Conservation (phyloP, 2,329 filamentous ascomycete genomes). For the Ascochyta pisi region DNA sequence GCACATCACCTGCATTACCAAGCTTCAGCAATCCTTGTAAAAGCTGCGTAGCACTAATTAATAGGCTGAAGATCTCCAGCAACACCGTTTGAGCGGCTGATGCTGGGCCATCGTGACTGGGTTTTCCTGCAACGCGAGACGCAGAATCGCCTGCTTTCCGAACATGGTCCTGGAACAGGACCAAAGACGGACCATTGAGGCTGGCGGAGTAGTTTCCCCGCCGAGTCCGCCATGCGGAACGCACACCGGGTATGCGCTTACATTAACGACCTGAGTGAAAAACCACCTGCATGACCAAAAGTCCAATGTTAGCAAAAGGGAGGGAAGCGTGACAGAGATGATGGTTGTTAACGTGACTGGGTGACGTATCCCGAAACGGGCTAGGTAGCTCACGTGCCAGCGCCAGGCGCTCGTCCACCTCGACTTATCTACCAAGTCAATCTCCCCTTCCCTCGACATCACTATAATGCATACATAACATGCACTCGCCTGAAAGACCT, state of each 20-base stretch:
- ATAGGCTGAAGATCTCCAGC: too few species aligned
- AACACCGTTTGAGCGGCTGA: too few species aligned
- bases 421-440: slow-evolving; percentile 20
- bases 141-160: too few species aligned
- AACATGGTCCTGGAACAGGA: not conserved
- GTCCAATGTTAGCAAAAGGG: not conserved
- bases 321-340: slow-evolving; percentile 1
- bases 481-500: slow-evolving; percentile 22
- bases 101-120: too few species aligned
- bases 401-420: slow-evolving; percentile 4
- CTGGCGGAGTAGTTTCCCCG: not conserved
- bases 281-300: not conserved
- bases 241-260: not conserved
- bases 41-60: too few species aligned
- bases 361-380: slow-evolving; percentile 12
- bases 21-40: too few species aligned
- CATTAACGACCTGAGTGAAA: too few species aligned
- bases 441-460: slow-evolving; percentile 16
- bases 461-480: slow-evolving; percentile 28
- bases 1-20: too few species aligned
- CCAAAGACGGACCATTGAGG: not conserved
- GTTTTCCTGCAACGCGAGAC: too few species aligned
- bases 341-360: slow-evolving; percentile 2
- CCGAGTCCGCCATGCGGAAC: not conserved
- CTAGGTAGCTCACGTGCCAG: slow-evolving; percentile 11